phyloP scores from a whole-genome alignment of 208 protist species.

The Endotrypanum monterogeii region DNA sequence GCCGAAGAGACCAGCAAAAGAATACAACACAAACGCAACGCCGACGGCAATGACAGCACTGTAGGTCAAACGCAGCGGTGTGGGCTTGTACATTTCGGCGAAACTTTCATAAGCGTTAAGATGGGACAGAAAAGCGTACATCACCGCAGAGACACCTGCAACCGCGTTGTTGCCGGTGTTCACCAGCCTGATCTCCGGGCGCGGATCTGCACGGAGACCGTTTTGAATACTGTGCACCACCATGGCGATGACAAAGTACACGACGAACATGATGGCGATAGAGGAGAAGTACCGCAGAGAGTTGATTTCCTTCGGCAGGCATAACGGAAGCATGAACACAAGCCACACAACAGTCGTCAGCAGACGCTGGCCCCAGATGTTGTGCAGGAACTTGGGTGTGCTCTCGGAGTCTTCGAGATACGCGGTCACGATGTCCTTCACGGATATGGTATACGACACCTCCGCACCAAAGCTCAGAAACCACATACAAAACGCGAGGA shows the following conservation, averaged over 20 bases:
- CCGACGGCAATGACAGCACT: conserved; percentile 37
- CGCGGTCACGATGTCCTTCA: conserved; percentile 58
- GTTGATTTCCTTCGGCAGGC: conserved; percentile 80
- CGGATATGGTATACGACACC: conserved; percentile 75
- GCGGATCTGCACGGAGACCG: conserved; percentile 33
- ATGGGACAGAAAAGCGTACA: conserved; percentile 77
- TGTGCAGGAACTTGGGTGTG: conserved; percentile 33
- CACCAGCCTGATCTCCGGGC: conserved; percentile 46
- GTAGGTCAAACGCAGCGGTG: conserved; percentile 47
- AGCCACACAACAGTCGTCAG: conserved; percentile 68
- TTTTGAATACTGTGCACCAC: conserved; percentile 56
- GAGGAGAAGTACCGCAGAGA: conserved; percentile 73
- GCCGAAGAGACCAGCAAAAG: conserved; percentile 79
- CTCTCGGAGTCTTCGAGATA: conserved; percentile 38
- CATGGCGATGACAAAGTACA: conserved; percentile 75
- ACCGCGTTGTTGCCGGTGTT: conserved; percentile 55
- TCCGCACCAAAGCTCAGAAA: conserved; percentile 55
- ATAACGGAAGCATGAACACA: conserved; percentile 71
- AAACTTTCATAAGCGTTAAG: conserved; percentile 74
- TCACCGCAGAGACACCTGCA: conserved; percentile 53
- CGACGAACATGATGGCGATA: conserved; percentile 58
- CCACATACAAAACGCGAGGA: conserved; percentile 58
- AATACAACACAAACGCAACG: conserved; percentile 67
- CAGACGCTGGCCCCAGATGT: conserved; percentile 44
- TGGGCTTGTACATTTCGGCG: conserved; percentile 62